These are phyloP conservation scores for Neofusicoccum cordaticola DNA, from an alignment of 2,329 filamentous ascomycete species.

Conservation along the genomic window DNA sequence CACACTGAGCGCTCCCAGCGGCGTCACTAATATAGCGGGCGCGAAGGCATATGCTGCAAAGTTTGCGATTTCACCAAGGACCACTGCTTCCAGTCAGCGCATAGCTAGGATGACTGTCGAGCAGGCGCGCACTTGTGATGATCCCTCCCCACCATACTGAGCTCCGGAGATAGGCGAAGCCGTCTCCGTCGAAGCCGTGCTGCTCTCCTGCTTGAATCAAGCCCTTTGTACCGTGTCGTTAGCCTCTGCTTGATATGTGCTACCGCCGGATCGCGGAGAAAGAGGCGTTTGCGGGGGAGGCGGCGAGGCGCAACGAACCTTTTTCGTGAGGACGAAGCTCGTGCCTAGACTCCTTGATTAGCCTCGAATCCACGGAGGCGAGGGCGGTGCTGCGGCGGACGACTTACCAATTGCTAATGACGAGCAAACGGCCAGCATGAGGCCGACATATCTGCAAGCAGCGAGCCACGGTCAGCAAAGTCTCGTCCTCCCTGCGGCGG, in stretches of 20 bases:
- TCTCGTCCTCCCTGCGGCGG: neutral
- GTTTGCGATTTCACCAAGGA: slow-evolving; percentile 90
- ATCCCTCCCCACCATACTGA: slow-evolving; percentile 99
- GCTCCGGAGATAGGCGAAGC: slow-evolving; percentile 88
- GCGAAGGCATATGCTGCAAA: slow-evolving; percentile 98
- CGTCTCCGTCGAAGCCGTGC: slow-evolving; percentile 95
- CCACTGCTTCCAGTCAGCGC: slow-evolving; percentile 58
- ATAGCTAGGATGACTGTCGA: neutral
- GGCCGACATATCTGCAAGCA: slow-evolving; percentile 37
- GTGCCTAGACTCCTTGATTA: slow-evolving; percentile 58
- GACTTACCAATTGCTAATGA: slow-evolving; percentile 38
- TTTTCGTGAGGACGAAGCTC: slow-evolving; percentile 99
- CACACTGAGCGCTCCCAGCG: slow-evolving; percentile 88
- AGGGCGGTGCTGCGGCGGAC: neutral
- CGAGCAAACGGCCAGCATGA: slow-evolving; percentile 40
- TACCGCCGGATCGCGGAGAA: neutral
- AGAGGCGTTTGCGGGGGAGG: neutral
- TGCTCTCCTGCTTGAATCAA: slow-evolving; percentile 85
- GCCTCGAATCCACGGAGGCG: neutral
- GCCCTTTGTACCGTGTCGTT: slow-evolving; percentile 54
- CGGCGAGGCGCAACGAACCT: slow-evolving; percentile 56
- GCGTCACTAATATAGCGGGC: slow-evolving; percentile 96
- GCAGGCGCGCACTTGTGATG: slow-evolving; percentile 65
- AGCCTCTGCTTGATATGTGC: slow-evolving; percentile 16
- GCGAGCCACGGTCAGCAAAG: neutral